Base-by-base conservation (phyloP, 345 rosid species). In the Rhodomyrtus tomentosa region DNA sequence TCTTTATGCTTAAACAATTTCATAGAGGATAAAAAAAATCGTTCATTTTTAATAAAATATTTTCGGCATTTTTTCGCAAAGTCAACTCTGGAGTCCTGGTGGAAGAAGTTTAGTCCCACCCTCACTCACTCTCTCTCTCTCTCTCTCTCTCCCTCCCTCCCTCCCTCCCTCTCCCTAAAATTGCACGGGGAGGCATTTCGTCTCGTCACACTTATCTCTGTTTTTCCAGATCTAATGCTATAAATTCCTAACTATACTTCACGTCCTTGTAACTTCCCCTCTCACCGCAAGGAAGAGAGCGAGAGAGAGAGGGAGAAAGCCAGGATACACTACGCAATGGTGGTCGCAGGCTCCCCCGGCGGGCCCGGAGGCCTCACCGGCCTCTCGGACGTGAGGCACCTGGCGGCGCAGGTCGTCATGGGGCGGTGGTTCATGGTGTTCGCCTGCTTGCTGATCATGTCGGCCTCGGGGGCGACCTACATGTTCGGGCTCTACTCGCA, bases 361-460 rank as follows among this genome's bases (percentile, higher is more conserved):
- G 58, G 84, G 15, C 53, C 81, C 24, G 83, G 58, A 52, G 84
- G 81, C 84, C 54, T 50, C 2, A 32, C 62, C 24, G 80, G 85
- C 36, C 4, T 72, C 32, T 74, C 85, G 22, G 86, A 88, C 80
- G 54, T 87, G 89, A 87, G 82, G 85, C 74, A 79, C 85, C 85
- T 93, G 8, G 29, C 86, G 38, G 6, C 87, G 86, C 96, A 90
- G 55, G 59, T 90, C 50, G 7, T 90, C 45, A 87, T 72, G 16
- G 93, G 91, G 24, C 87, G 92, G 80, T 94, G 96, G 95, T 92
- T 94, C 89, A 89, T 89, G 90, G 88, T 92, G 7, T 94, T 92
- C 29, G 94, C 93, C 1, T 89, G 94, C 16, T 56, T 92, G 16
- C 90, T 92, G 10, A 92, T 94, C 92, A 92, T 94, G 95, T 38